These are phyloP conservation scores for Protomyces gravidus DNA, from an alignment of 1,139 yeast genomes.

Conservation along the genomic window DNA sequence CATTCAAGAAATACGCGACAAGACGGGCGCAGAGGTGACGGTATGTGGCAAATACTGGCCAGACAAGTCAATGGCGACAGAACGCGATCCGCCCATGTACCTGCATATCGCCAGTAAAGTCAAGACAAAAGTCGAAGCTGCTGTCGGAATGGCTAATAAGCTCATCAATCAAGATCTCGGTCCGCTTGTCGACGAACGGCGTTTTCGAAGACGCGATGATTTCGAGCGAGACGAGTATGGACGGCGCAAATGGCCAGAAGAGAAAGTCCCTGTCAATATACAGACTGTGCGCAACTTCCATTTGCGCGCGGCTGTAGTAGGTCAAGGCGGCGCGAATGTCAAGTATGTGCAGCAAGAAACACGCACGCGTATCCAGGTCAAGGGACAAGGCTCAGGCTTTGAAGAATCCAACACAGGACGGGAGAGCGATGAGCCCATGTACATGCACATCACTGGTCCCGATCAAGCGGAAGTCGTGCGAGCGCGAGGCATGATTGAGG, in stretches of 20 bases:
- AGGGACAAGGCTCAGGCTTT: slow-evolving; percentile 44
- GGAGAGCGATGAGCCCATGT: slow-evolving; percentile 42
- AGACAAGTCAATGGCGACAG: slow-evolving; percentile 41
- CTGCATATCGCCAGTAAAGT: slow-evolving; percentile 40
- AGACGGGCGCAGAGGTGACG: slow-evolving; percentile 36
- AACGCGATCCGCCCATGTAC: slow-evolving; percentile 41
- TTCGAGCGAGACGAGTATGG: slow-evolving; percentile 30
- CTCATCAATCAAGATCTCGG: slow-evolving; percentile 41
- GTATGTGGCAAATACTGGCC: slow-evolving; percentile 44
- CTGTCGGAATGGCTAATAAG: slow-evolving; percentile 39
- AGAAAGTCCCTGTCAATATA: slow-evolving; percentile 37
- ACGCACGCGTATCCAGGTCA: slow-evolving; percentile 41
- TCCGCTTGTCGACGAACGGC: slow-evolving; percentile 40
- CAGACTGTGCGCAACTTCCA: slow-evolving; percentile 38
- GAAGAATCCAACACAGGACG: slow-evolving; percentile 39
- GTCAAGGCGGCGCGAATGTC: slow-evolving; percentile 42
- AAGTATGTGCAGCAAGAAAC: slow-evolving; percentile 43
- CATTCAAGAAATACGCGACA: slow-evolving; percentile 35
- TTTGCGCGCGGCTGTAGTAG: slow-evolving; percentile 41
- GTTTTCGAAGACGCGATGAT: slow-evolving; percentile 36
- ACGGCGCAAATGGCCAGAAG: slow-evolving; percentile 37
- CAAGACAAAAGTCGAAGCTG: slow-evolving; percentile 39
- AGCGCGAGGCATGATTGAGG: slow-evolving; percentile 41
- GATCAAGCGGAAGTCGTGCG: slow-evolving; percentile 37
- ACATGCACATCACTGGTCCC: slow-evolving; percentile 39